phyloP scores from a whole-genome alignment of 768 basidiomycete genomes.

The Suillus lakei region DNA sequence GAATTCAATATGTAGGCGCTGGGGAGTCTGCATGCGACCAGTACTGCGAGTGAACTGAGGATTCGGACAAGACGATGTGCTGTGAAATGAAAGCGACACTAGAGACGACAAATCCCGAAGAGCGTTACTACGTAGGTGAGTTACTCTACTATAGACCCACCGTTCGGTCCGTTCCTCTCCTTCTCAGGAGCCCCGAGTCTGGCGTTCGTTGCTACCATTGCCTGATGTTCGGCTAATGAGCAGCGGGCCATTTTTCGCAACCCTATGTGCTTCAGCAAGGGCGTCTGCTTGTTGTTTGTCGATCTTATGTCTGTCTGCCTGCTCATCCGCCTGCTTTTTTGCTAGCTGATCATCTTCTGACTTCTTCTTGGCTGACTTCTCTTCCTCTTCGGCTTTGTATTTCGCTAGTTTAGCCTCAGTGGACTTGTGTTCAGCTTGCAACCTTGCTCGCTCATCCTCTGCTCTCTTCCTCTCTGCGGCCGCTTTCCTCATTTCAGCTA shows the following conservation, averaged over 20 bases:
- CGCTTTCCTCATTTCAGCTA: neutral
- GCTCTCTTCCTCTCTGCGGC: neutral
- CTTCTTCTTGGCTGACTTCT: slow-evolving; percentile 1
- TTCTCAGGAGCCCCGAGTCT: neutral
- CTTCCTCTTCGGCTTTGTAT: neutral
- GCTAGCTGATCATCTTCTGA: neutral
- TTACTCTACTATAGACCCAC: neutral
- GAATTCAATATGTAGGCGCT: neutral
- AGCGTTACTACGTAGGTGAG: no score
- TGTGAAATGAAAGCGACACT: neutral
- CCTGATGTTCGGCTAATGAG: neutral
- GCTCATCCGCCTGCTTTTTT: neutral
- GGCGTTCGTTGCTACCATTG: neutral
- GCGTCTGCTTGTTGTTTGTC: neutral
- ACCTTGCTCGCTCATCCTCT: neutral
- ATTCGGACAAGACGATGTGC: neutral
- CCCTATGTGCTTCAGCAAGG: neutral
- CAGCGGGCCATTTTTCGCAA: neutral
- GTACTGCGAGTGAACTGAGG: neutral
- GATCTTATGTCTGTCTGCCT: neutral
- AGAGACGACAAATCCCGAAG: no score
- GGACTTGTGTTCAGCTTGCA: neutral
- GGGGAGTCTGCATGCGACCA: neutral
- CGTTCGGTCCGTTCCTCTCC: neutral
- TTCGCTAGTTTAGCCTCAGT: neutral